These are phyloP conservation scores for Heterobasidion occidentale DNA, from an alignment of 1,284 basidiomycete genomes.

Conservation along the genomic window DNA sequence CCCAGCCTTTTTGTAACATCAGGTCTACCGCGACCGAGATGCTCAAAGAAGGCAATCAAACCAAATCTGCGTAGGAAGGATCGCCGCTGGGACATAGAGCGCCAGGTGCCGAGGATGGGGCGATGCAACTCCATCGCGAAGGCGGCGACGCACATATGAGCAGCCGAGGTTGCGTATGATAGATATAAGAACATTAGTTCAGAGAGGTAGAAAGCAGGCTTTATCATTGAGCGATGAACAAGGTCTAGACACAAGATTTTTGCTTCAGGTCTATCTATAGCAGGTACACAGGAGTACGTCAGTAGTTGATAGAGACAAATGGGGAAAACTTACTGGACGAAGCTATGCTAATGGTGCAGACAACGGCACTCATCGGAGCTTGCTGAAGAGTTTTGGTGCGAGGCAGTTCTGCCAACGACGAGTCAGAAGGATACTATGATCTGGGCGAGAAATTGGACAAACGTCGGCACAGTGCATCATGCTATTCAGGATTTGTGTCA, in stretches of 20 bases:
- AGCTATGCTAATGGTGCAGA: neutral
- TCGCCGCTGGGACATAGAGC: too few species aligned
- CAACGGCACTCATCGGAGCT: slow-evolving; percentile 41
- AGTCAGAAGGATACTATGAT: slow-evolving; percentile 5
- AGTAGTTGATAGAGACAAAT: neutral
- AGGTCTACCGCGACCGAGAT: too few species aligned
- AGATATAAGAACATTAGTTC: neutral
- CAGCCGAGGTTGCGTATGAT: too few species aligned
- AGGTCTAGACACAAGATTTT: too few species aligned
- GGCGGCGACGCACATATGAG: too few species aligned
- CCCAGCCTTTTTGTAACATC: too few species aligned
- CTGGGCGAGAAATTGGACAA: slow-evolving; percentile 20
- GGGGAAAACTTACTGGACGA: neutral
- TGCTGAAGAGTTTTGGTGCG: slow-evolving; percentile 75
- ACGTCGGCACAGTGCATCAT: slow-evolving; percentile 91
- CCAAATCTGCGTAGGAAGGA: too few species aligned
- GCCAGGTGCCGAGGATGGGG: too few species aligned
- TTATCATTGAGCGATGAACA: neutral
- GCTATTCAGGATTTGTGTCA: slow-evolving; percentile 28
- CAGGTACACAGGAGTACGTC: neutral
- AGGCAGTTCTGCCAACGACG: slow-evolving; percentile 49
- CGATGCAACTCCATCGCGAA: too few species aligned
- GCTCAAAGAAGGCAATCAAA: too few species aligned
- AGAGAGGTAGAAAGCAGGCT: neutral
- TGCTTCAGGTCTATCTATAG: neutral